Base-by-base conservation (phyloP, 495 filamentous ascomycete species). In the Daldinia grandis region DNA sequence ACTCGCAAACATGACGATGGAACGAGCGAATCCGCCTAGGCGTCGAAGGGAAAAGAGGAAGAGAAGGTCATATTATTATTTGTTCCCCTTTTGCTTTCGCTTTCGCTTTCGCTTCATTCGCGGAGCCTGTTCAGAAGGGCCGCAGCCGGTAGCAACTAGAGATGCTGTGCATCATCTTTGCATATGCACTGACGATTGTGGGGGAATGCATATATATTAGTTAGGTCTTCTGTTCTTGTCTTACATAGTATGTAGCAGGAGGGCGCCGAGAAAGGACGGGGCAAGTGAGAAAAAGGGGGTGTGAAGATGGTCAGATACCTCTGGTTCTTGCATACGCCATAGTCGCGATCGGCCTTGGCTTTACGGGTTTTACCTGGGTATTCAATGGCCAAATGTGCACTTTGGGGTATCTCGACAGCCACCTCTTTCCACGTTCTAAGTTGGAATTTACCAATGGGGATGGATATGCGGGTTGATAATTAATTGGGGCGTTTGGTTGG, bases 181-280 rank as follows among this genome's bases (percentile, higher is more conserved):
- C 70, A 73, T 73, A 73, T 73, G 70, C 70, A 67, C 58, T 58
- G 72, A 64, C 68, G 72, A 71, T 74, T 71, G 72, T 71, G 72
- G 68, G 72, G 68, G 67, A 71, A 66, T 63, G 62, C 71, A 74
- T 66, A 62, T 66, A 64, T 53, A 47, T 57, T 58, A 15, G n/a
- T n/a, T n/a, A n/a, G n/a, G n/a, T n/a, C n/a, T 61, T 44, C 37
- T 53, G 40, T 62, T 38, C 38, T 40, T 25, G 42, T 47, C 42
- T 47, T 47, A 47, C 42, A 24, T 24, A 47, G 42, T 47, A 21
- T 24, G 19, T 47, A 21, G 42, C 49, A 61, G 47, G 38, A 57
- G 55, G 68, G 12, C 28, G 64, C 33, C 27, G 50, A 57, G 33
- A 58, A 24, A 31, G 54, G 40, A 30, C 21, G 24, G 24, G 55